Evolutionary conservation across 164 flowering plant genomes (phyloP).

Genomic region (Kingdonia uniflora): DNA sequence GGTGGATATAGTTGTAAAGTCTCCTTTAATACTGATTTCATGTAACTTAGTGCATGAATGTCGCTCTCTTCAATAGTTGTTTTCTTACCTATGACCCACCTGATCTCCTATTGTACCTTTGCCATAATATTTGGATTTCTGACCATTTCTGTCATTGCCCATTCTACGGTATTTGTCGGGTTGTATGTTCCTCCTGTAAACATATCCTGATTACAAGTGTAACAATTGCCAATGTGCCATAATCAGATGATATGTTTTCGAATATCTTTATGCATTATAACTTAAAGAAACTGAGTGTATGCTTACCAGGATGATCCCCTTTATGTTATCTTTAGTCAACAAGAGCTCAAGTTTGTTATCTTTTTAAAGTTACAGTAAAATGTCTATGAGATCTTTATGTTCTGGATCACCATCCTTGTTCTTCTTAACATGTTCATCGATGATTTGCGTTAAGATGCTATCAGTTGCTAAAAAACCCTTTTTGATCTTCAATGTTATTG

Average conservation of each 20-base stretch:
- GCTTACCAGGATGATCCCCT: conserved; percentile 44
- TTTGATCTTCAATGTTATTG: background rate
- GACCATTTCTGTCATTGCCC: conserved; percentile 44
- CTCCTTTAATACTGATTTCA: conserved; percentile 35
- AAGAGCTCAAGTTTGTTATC: conserved; percentile 33
- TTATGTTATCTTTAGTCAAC: conserved; percentile 44
- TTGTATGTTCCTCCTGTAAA: conserved; percentile 63
- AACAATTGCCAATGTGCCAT: too few relatives aligned
- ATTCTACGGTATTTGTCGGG: conserved; percentile 43
- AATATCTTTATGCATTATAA: too few relatives aligned
- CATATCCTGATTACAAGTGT: conserved; percentile 41
- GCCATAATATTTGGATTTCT: conserved; percentile 30
- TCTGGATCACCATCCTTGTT: conserved; percentile 4
- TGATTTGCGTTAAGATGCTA: background rate
- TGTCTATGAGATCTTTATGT: conserved; percentile 29
- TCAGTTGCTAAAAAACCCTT: background rate
- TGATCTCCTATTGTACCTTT: conserved; percentile 43
- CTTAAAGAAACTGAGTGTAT: too few relatives aligned
- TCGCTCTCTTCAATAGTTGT: conserved; percentile 17
- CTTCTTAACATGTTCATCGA: background rate
- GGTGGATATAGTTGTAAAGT: conserved; percentile 36
- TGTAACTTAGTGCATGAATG: conserved; percentile 22
- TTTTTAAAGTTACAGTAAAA: conserved; percentile 20
- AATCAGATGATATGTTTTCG: too few relatives aligned
- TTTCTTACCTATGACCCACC: conserved; percentile 10